Conservation (phyloP, 192 early-diverging fungal genomes). For the Umbelopsis sp. region DNA sequence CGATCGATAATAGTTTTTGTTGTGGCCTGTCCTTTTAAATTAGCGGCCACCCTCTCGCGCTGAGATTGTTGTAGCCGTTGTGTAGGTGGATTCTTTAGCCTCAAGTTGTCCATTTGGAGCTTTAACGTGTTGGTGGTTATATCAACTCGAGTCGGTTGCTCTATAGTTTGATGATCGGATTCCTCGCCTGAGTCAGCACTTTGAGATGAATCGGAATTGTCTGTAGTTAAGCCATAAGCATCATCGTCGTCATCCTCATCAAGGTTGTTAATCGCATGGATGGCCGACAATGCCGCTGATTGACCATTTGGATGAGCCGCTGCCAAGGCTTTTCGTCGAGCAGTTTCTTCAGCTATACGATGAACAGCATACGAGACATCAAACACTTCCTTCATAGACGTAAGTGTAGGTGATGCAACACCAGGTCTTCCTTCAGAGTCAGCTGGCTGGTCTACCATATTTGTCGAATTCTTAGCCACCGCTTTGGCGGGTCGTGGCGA, state of each 20-base stretch:
- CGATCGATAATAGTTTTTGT: neutral
- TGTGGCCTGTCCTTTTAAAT: neutral
- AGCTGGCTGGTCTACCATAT: neutral
- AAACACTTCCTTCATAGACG: constrained; percentile 67
- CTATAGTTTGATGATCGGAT: neutral
- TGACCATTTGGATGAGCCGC: neutral
- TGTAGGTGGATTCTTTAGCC: neutral
- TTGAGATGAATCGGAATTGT: constrained; percentile 10
- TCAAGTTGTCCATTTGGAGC: constrained; percentile 8
- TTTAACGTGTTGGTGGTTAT: neutral
- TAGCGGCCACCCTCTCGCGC: neutral
- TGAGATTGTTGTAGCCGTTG: constrained; percentile 12
- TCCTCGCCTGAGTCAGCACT: constrained; percentile 12
- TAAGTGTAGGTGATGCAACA: constrained; percentile 44
- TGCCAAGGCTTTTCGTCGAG: constrained; percentile 25
- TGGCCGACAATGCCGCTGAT: neutral
- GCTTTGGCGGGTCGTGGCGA: neutral
- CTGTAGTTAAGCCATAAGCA: neutral
- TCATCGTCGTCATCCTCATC: constrained; percentile 23
- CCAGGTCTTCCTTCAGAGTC: constrained; percentile 49
- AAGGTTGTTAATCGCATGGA: constrained; percentile 4
- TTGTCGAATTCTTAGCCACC: neutral
- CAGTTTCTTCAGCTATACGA: constrained; percentile 63
- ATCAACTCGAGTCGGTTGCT: neutral
- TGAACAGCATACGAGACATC: constrained; percentile 74